Conservation (phyloP, 768 basidiomycete species). For the Pulveroboletus sp. region DNA sequence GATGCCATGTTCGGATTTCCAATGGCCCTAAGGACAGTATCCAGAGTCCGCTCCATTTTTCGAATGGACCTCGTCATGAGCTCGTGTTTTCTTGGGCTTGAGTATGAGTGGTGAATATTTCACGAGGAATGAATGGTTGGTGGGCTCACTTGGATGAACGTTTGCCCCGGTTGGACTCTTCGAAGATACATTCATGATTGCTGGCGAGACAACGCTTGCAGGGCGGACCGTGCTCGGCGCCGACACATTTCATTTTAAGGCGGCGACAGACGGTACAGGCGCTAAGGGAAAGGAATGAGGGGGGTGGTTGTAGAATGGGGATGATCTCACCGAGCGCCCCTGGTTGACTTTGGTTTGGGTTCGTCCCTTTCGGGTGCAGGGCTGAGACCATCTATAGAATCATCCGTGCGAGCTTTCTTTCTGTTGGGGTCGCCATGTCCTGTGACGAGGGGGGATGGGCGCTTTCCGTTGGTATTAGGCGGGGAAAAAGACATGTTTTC, state of each 20-base stretch:
- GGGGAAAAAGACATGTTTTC: constrained; percentile 52
- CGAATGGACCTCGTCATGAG: constrained; percentile 72
- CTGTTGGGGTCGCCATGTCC: constrained; percentile 36
- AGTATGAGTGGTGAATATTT: constrained; percentile 27
- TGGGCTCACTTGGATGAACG: constrained; percentile 67
- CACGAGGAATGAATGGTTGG: constrained; percentile 12
- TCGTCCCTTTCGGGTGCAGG: constrained; percentile 58
- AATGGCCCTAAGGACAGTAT: constrained; percentile 84
- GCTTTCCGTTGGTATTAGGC: constrained; percentile 59
- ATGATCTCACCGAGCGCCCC: constrained; percentile 69
- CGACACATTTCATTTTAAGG: constrained; percentile 91
- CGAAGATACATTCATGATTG: constrained; percentile 90
- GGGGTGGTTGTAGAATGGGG: background rate
- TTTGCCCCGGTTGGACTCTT: constrained; percentile 95
- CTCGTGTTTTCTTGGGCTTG: constrained; percentile 70
- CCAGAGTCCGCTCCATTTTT: constrained; percentile 91
- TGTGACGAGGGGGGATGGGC: constrained; percentile 48
- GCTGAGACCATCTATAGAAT: constrained; percentile 43
- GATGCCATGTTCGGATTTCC: constrained; percentile 77
- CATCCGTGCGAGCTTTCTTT: constrained; percentile 62
- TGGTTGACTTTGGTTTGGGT: constrained; percentile 73
- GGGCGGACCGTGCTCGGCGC: constrained; percentile 84
- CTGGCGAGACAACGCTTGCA: constrained; percentile 82
- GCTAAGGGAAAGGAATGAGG: constrained; percentile 36
- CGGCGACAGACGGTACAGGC: constrained; percentile 91